Conservation (phyloP, 2,329 filamentous ascomycete genomes). For the Trichoderma harzianum region DNA sequence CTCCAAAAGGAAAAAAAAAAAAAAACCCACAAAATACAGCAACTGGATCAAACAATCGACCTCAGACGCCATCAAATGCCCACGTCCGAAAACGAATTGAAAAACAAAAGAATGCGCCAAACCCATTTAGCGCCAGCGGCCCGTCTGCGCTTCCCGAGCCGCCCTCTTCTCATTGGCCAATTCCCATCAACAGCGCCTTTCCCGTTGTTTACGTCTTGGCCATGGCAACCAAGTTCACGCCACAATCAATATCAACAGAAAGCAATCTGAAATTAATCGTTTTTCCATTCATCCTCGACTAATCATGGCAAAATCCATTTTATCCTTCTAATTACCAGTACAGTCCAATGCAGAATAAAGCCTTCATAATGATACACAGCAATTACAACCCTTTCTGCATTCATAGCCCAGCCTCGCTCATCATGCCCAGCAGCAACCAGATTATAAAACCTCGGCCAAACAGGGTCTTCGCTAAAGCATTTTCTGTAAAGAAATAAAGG, state of each 20-base stretch:
- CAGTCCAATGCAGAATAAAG: constrained; percentile 15
- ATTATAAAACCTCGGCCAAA: neutral
- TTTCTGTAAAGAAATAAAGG: neutral
- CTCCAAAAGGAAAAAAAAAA: too few species aligned
- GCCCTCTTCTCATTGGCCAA: constrained; percentile 2
- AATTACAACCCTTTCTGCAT: constrained; percentile 8
- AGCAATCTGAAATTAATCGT: neutral
- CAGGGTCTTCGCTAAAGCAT: neutral
- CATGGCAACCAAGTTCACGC: neutral
- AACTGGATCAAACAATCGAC: neutral
- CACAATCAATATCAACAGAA: neutral
- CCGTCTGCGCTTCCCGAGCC: constrained; percentile 9
- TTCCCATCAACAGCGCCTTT: neutral
- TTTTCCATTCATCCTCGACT: constrained; percentile 13
- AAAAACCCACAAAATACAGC: neutral
- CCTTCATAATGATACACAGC: constrained; percentile 17
- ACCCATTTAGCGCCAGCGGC: constrained; percentile 4
- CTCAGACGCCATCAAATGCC: neutral
- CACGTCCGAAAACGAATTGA: neutral
- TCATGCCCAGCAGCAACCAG: neutral
- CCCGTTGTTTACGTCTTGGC: neutral
- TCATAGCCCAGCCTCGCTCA: neutral
- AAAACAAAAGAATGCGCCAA: neutral
- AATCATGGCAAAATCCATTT: constrained; percentile 10
- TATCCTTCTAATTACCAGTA: constrained; percentile 15